phyloP scores from a whole-genome alignment of 441 rosid genomes.

The Adansonia rubrostipa region DNA sequence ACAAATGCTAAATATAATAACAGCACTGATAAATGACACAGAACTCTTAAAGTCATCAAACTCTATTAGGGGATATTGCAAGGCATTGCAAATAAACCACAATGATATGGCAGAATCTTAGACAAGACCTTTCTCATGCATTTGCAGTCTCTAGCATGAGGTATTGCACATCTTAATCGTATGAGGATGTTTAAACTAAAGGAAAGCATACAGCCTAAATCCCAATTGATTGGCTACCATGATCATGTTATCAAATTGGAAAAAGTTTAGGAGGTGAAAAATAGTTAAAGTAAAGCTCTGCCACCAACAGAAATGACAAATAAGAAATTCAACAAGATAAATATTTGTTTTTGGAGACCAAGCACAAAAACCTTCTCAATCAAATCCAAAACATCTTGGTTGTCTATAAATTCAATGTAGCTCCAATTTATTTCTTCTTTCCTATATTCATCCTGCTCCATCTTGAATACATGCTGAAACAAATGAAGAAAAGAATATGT shows the following conservation, averaged over 20 bases:
- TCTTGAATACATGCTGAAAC: conserved; percentile 96
- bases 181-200: background rate
- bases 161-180: background rate
- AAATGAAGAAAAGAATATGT: conserved; percentile 27
- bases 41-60: conserved; percentile 11
- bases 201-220: background rate
- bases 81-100: background rate
- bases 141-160: background rate
- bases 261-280: conserved; percentile 9
- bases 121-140: background rate
- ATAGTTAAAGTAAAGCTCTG: conserved; percentile 20
- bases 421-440: conserved; percentile 98
- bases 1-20: background rate
- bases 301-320: background rate
- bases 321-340: background rate
- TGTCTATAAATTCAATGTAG: conserved; percentile 94
- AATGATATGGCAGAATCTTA: conserved; percentile 4
- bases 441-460: conserved; percentile 97
- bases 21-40: background rate
- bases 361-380: conserved; percentile 78
- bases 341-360: conserved; percentile 26
- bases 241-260: conserved; percentile 17
- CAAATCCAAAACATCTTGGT: conserved; percentile 94
- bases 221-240: conserved; percentile 14
- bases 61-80: background rate